Evolutionary conservation across 2,329 filamentous ascomycete species (phyloP), one percentile per base, ranked within the genome.

Genomic region (Fusarium sororula): DNA sequence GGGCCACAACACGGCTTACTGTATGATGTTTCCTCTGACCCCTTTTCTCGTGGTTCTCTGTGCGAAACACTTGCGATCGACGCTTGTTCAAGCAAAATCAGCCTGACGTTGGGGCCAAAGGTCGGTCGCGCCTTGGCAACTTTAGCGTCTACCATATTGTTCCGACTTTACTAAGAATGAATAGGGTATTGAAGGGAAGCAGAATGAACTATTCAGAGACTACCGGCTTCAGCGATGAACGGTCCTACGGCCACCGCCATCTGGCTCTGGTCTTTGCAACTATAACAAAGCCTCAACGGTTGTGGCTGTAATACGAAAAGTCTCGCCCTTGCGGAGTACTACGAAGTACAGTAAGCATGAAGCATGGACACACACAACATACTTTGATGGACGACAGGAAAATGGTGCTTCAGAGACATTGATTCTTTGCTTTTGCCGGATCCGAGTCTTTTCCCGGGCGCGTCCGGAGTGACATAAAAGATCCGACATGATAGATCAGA

Each of bases 251-350:
- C 53, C 47, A 63, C 47, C 48, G 42, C 45, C 42, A 32, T 50
- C 54, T 41, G 26, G 38, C 51, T 48, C 28, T 32, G 44, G 35
- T 17, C 45, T 45, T 67, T 53, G 50, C 67, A 55, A 68, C 61
- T 45, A 65, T 10, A 26, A 55, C 45, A 55, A 74, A 63, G 71
- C 71, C 71, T 74, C 67, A 68, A 74, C 71, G 54, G 61, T 56
- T 68, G 67, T 74, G 71, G 71, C 67, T 74, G 53, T 32, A 42
- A n/a, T 57, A 24, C 18, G 57, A 30, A 48, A 57, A 68, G 62
- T 68, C 71, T 73, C 70, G 65, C 59, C 63, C 68, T 53, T 37
- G 28, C 28, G 28, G 28, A 30, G 28, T 30, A 39, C 24, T 63
- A 53, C 41, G n/a, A 14, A 42, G 41, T 24, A 18, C 38, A 22